These are phyloP conservation scores for Roridomyces roridus DNA, from an alignment of 768 basidiomycete genomes.

Conservation along the genomic window DNA sequence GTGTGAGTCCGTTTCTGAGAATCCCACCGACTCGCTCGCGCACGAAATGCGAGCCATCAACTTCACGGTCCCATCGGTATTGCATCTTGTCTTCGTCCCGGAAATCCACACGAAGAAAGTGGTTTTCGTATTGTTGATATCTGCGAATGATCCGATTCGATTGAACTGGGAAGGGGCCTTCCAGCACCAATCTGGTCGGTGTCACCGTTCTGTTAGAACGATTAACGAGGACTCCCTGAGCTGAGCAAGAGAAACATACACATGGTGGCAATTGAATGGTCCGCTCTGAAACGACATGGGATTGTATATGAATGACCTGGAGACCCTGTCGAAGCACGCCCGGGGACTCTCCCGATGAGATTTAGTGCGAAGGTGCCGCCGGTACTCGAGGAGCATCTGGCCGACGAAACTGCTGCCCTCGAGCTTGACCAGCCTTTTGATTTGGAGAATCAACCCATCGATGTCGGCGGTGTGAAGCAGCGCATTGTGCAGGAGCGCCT, in stretches of 20 bases:
- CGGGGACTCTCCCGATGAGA: constrained; percentile 43
- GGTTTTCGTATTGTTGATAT: constrained; percentile 63
- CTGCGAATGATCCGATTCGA: constrained; percentile 82
- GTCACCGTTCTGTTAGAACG: constrained; percentile 73
- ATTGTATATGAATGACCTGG: constrained; percentile 32
- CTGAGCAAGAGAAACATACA: constrained; percentile 33
- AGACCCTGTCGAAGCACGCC: constrained; percentile 52
- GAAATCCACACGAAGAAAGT: constrained; percentile 85
- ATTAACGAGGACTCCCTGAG: too few species aligned
- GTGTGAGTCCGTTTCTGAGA: constrained; percentile 67
- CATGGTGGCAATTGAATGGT: constrained; percentile 72
- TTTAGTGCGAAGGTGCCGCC: constrained; percentile 51
- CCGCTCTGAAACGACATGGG: constrained; percentile 36
- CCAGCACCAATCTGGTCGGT: constrained; percentile 74
- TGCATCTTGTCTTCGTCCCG: constrained; percentile 82
- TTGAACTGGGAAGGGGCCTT: constrained; percentile 78
- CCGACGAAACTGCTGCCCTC: constrained; percentile 39
- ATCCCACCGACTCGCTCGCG: constrained; percentile 61
- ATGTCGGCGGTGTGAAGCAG: constrained; percentile 68
- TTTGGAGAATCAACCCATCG: constrained; percentile 45
- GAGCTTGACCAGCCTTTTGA: constrained; percentile 47
- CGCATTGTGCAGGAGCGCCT: constrained; percentile 68
- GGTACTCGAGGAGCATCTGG: constrained; percentile 61
- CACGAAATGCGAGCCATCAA: constrained; percentile 64
- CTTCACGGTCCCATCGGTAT: constrained; percentile 72